Conservation (phyloP, 2,329 filamentous ascomycete genomes). For the Pestalotiopsis sp. region DNA sequence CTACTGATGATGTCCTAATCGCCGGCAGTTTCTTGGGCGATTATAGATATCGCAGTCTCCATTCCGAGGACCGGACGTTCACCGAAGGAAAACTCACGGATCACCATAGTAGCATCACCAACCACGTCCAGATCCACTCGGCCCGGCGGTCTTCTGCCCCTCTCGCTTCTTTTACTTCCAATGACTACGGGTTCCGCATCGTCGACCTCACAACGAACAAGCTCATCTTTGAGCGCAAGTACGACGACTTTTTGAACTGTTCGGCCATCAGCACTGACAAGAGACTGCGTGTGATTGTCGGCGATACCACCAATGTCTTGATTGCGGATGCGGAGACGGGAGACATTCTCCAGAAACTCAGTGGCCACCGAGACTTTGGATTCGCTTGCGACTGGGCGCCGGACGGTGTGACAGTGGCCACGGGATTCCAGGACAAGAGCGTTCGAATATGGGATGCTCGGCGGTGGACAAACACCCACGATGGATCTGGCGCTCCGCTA, state of each 20-base stretch:
- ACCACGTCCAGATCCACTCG: conserved; percentile 62
- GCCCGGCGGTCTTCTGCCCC: conserved; percentile 55
- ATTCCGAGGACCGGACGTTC: conserved; percentile 39
- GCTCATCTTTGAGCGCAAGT: conserved; percentile 55
- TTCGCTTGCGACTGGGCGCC: conserved; percentile 82
- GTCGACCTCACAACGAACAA: conserved; percentile 62
- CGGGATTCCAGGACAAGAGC: conserved; percentile 74
- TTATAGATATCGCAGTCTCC: conserved; percentile 51
- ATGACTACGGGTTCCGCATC: conserved; percentile 61
- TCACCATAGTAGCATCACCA: conserved; percentile 60
- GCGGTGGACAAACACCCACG: conserved; percentile 58
- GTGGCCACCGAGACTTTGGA: conserved; percentile 69
- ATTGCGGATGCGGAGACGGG: conserved; percentile 73
- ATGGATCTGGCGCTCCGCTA: conserved; percentile 50
- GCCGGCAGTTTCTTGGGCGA: conserved; percentile 62
- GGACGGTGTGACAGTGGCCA: conserved; percentile 75
- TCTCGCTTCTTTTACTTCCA: conserved; percentile 63
- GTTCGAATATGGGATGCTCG: conserved; percentile 79
- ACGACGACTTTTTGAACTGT: conserved; percentile 70
- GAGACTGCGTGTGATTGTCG: conserved; percentile 72
- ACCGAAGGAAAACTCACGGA: conserved; percentile 51
- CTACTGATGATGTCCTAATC: conserved; percentile 57
- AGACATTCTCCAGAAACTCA: conserved; percentile 56
- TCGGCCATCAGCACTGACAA: conserved; percentile 72
- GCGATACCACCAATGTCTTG: conserved; percentile 66